Evolutionary conservation across 768 basidiomycete species (phyloP).

Genomic region (Amanita fuliginea): DNA sequence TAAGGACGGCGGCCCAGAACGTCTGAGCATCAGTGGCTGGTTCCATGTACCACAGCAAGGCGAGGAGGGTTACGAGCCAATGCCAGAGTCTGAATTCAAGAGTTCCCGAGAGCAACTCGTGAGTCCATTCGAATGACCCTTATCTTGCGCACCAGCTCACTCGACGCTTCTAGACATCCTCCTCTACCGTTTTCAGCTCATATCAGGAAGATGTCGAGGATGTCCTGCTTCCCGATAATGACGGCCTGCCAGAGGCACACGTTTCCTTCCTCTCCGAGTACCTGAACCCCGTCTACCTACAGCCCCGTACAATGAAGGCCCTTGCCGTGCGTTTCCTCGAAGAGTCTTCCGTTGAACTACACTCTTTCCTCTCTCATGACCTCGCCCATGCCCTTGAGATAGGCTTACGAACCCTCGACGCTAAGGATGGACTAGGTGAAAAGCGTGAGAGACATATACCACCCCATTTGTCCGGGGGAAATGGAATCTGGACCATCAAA

Average conservation of each 20-base stretch:
- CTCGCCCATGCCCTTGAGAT: constrained; percentile 60
- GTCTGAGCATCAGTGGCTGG: constrained; percentile 93
- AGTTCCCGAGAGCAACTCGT: constrained; percentile 92
- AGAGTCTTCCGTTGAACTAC: constrained; percentile 83
- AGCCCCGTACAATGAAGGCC: constrained; percentile 66
- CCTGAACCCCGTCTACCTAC: constrained; percentile 86
- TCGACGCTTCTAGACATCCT: constrained; percentile 36
- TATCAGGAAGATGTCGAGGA: constrained; percentile 34
- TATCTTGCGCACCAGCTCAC: background rate
- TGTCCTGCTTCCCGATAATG: constrained; percentile 9
- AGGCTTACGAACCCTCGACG: constrained; percentile 54
- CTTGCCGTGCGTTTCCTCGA: constrained; percentile 73
- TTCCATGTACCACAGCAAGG: constrained; percentile 89
- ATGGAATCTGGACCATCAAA: constrained; percentile 54
- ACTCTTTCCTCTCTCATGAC: constrained; percentile 66
- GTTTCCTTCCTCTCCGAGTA: constrained; percentile 69
- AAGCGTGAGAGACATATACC: constrained; percentile 47
- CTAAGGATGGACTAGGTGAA: constrained; percentile 48
- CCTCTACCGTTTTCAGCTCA: constrained; percentile 45
- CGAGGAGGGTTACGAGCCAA: constrained; percentile 73
- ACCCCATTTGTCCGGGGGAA: constrained; percentile 54
- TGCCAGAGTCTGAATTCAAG: constrained; percentile 38
- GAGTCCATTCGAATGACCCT: constrained; percentile 23
- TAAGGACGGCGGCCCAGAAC: constrained; percentile 53
- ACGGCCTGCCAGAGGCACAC: constrained; percentile 44